phyloP scores from a whole-genome alignment of 176 grass and related monocot genomes.

The Otatea glauca region DNA sequence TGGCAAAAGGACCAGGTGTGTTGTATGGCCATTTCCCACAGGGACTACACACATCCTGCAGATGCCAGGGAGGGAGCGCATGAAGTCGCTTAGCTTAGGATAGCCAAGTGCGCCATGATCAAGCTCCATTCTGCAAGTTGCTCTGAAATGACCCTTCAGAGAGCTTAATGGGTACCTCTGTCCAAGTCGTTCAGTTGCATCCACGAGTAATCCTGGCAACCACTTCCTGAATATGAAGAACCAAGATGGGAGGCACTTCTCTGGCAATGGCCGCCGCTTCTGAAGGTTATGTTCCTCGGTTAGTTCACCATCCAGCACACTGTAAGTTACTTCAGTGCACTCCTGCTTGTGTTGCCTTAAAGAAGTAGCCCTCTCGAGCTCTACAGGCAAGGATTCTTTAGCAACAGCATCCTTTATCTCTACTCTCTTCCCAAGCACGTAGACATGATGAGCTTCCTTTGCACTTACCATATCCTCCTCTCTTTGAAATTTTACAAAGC shows the following conservation, averaged over 20 bases:
- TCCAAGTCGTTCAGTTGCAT: slow-evolving; percentile 41
- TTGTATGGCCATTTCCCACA: slow-evolving; percentile 59
- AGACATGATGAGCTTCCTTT: slow-evolving; percentile 68
- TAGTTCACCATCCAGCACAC: slow-evolving; percentile 44
- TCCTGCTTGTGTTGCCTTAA: slow-evolving; percentile 33
- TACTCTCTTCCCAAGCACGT: slow-evolving; percentile 67
- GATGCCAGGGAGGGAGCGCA: slow-evolving; percentile 64
- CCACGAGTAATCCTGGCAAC: slow-evolving; percentile 63
- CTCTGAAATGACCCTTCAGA: slow-evolving; percentile 66
- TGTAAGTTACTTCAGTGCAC: slow-evolving; percentile 25
- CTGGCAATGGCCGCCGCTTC: slow-evolving; percentile 49
- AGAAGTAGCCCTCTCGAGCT: slow-evolving; percentile 33
- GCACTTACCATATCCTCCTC: slow-evolving; percentile 54
- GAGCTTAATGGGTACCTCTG: slow-evolving; percentile 65
- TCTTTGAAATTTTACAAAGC: slow-evolving; percentile 64
- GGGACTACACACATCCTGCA: slow-evolving; percentile 67
- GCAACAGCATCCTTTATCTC: slow-evolving; percentile 69
- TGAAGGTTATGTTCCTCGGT: slow-evolving; percentile 41
- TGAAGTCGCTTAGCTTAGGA: slow-evolving; percentile 71
- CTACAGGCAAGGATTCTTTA: slow-evolving; percentile 51
- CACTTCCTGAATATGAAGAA: slow-evolving; percentile 68
- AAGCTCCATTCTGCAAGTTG: slow-evolving; percentile 66
- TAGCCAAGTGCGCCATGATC: slow-evolving; percentile 62
- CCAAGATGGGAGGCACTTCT: slow-evolving; percentile 69
- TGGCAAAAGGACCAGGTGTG: slow-evolving; percentile 67